Base-by-base conservation (phyloP, 1,284 basidiomycete species). In the Pascua sp. region DNA sequence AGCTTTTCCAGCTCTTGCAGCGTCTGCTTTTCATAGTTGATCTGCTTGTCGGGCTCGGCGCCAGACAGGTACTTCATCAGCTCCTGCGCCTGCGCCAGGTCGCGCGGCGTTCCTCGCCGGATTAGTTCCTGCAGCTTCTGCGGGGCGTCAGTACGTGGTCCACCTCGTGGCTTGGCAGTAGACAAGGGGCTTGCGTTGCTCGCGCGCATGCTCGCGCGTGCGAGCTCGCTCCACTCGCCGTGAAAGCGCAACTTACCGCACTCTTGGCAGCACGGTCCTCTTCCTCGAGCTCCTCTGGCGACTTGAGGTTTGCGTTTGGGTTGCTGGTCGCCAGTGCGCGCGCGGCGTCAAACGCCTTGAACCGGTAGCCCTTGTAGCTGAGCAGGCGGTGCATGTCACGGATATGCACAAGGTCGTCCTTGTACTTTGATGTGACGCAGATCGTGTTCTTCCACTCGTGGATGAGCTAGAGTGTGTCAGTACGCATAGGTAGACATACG, bases 81-180 rank as follows among this genome's bases (percentile, higher is more conserved):
- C 69, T 99, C 95, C 71, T 98, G 95, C 2, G 96, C 96, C 11
- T 90, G 91, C 0, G 89, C 90, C 8, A 99, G 83, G 76, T 99
- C 96, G 59, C 91, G 85, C 0, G 96, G 96, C 16, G 93, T 96
- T 10, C 95, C 96, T 56, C 96, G 82, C 53, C 96, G 86, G 65
- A 99, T 98, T 38, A 98, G 84, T 73, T 99, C 96, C 79, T 99
- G 96, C 36, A 99, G 81, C 82, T 99, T 98, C n/a, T n/a, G n/a
- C n/a, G n/a, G n/a, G n/a, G n/a, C n/a, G n/a, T n/a, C n/a, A n/a
- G n/a, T n/a, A n/a, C n/a, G n/a, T n/a, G n/a, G n/a, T n/a, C n/a
- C n/a, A n/a, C n/a, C n/a, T n/a, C n/a, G n/a, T n/a, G 39, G 18
- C 37, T 4, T 51, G 13, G 46, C 37, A 49, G 51, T 42, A 5